Evolutionary conservation across 106 monocot genomes (phyloP).

Genomic region (Allium cepa): DNA sequence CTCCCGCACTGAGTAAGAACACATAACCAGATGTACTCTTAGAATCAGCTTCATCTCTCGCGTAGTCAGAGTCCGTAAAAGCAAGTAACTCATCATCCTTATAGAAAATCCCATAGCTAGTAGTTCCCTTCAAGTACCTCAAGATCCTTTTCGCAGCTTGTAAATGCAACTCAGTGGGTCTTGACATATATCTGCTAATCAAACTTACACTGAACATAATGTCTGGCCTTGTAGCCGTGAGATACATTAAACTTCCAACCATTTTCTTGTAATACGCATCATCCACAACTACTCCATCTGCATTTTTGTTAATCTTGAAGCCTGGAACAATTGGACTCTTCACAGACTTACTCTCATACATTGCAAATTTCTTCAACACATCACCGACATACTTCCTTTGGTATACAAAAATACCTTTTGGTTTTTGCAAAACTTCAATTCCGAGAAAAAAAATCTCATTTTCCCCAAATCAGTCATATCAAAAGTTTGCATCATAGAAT

Average conservation of each 20-base stretch:
- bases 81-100: background rate
- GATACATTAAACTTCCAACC: slow-evolving; percentile 5
- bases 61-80: background rate
- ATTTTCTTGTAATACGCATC: background rate
- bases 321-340: background rate
- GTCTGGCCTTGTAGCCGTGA: background rate
- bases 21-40: slow-evolving; percentile 3
- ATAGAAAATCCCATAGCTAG: background rate
- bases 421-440: too few relatives aligned
- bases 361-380: slow-evolving; percentile 1
- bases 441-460: too few relatives aligned
- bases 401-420: too few relatives aligned
- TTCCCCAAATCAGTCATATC: too few relatives aligned
- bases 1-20: background rate
- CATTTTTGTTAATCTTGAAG: background rate
- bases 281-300: background rate
- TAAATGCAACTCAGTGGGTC: background rate
- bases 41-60: background rate
- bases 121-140: background rate
- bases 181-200: slow-evolving; percentile 1
- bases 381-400: background rate
- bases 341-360: background rate
- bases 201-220: slow-evolving; percentile 1
- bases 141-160: background rate
- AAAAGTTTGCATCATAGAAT: too few relatives aligned